Evolutionary conservation across 257 asterid species (phyloP).

Genomic region (Mitragyna speciosa): DNA sequence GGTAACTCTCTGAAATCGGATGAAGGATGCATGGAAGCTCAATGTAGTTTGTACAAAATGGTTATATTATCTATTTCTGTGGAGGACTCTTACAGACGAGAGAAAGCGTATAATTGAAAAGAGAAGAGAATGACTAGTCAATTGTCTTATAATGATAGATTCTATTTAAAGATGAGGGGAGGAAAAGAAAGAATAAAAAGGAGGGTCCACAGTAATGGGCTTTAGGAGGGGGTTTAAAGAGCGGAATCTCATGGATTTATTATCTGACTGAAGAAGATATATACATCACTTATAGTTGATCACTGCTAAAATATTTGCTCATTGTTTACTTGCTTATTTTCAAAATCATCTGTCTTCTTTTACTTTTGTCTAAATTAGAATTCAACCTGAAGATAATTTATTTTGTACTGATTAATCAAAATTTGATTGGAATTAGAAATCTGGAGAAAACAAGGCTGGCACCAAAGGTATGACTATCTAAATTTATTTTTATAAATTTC

Average conservation of each 20-base stretch:
- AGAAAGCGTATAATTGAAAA: no score
- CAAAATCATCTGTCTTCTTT: no score
- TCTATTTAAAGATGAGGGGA: not conserved
- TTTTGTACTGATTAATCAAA: constrained; percentile 1
- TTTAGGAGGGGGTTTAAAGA: not conserved
- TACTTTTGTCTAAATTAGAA: not conserved
- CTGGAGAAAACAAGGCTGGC: constrained; percentile 51
- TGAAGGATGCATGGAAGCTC: not conserved
- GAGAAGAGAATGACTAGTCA: not conserved
- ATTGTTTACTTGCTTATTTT: no score
- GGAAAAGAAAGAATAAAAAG: not conserved
- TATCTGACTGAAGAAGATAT: not conserved
- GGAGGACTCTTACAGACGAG: no score
- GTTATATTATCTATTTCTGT: no score
- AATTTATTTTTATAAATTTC: not conserved
- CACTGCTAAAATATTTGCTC: no score
- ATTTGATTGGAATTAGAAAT: constrained; percentile 28
- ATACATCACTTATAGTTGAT: no score
- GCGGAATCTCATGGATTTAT: not conserved
- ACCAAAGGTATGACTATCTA: constrained; percentile 47
- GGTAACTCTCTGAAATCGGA: not conserved
- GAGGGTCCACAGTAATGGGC: not conserved
- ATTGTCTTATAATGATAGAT: not conserved
- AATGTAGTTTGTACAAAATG: not conserved
- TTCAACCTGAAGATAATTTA: not conserved